Percentiles rank a stretch among this genome's conserved stretches.
phyloP scores from a whole-genome alignment of 228 moss, liverwort and hornwort genomes.

The Sphagnum fallax region DNA sequence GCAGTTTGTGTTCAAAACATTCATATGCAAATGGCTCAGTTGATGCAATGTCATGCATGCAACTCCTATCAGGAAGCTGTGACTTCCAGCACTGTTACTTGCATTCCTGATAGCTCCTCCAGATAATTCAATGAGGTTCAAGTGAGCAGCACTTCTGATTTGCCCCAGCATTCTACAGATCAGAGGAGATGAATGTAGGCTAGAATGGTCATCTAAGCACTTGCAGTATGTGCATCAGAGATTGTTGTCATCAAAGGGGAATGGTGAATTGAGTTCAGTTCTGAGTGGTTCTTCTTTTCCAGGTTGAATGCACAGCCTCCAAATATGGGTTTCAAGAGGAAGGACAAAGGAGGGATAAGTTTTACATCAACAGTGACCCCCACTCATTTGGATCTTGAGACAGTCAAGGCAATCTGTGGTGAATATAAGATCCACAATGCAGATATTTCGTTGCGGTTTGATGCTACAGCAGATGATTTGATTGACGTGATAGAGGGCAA shows the following conservation, averaged over 20 bases:
- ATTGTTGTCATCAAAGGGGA: too few relatives aligned
- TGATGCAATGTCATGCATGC: background rate
- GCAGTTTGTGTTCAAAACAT: too few relatives aligned
- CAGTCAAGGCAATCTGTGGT: slow-evolving; percentile 97
- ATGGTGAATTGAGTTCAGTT: too few relatives aligned
- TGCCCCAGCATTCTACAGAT: too few relatives aligned
- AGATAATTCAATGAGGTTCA: too few relatives aligned
- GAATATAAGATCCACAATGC: slow-evolving; percentile 99
- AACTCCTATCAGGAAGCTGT: too few relatives aligned
- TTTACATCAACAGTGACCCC: slow-evolving; percentile 85
- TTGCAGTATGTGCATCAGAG: too few relatives aligned
- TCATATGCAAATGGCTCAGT: too few relatives aligned
- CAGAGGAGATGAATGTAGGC: too few relatives aligned
- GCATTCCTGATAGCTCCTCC: too few relatives aligned
- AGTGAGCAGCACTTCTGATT: too few relatives aligned
- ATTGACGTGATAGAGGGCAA: slow-evolving; percentile 98
- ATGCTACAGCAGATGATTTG: slow-evolving; percentile 97
- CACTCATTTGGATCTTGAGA: slow-evolving; percentile 83
- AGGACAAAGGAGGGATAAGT: slow-evolving; percentile 95
- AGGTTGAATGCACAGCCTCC: slow-evolving; percentile 80
- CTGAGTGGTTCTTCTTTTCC: slow-evolving; percentile 3
- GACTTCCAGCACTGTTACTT: background rate
- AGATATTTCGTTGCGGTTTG: slow-evolving; percentile 83
- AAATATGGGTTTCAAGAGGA: slow-evolving; percentile 76
- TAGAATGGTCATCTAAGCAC: too few relatives aligned